Evolutionary conservation across 805 yeast genomes (phyloP).

Genomic region (Saitoella complicata): DNA sequence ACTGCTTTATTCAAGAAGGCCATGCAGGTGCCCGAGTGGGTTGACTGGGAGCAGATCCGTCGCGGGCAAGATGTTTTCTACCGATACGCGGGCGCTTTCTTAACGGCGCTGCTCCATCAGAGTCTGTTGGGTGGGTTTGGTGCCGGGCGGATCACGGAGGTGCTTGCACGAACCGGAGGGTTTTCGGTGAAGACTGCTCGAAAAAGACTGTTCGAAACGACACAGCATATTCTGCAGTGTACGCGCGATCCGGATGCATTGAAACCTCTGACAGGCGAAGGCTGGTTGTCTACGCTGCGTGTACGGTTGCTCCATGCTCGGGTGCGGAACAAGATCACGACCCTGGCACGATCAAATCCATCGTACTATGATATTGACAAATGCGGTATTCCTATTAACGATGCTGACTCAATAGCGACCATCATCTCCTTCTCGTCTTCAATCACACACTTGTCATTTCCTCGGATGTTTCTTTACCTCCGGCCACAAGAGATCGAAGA

Average conservation of each 20-base stretch:
- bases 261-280: background rate
- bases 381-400: background rate
- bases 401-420: background rate
- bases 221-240: background rate
- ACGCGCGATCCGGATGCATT: background rate
- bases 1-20: constrained; percentile 5
- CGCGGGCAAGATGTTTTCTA: background rate
- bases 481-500: background rate
- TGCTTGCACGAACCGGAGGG: background rate
- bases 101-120: background rate
- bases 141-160: background rate
- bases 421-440: background rate
- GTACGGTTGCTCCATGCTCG: background rate
- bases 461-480: background rate
- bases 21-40: background rate
- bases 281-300: background rate
- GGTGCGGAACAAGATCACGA: background rate
- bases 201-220: background rate
- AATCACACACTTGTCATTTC: background rate
- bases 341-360: background rate
- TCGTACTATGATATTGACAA: too few relatives aligned
- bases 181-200: background rate
- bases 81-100: background rate
- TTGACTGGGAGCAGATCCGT: background rate
- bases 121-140: background rate